Conservation (phyloP, 2,329 filamentous ascomycete genomes). For the Sporothrix globosa region DNA sequence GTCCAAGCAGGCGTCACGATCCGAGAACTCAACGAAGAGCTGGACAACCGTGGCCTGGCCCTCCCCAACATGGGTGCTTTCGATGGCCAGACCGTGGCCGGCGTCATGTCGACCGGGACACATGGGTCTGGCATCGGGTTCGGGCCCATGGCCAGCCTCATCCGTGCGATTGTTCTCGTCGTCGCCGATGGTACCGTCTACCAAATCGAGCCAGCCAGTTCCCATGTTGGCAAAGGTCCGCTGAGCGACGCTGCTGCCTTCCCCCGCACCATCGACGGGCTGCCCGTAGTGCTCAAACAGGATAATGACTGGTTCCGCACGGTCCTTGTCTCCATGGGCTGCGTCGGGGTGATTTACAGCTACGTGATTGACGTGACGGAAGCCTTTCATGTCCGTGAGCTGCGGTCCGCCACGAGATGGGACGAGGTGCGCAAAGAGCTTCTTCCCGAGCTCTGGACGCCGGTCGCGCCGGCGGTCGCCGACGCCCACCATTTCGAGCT, state of each 20-base stretch:
- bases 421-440: constrained; percentile 37
- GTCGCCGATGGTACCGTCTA: constrained; percentile 37
- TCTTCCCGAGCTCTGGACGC: constrained; percentile 36
- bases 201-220: constrained; percentile 38
- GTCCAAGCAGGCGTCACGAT: constrained; percentile 39
- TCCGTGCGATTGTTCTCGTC: constrained; percentile 39
- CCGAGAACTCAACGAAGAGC: constrained; percentile 38
- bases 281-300: constrained; percentile 37
- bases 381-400: constrained; percentile 37
- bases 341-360: constrained; percentile 39
- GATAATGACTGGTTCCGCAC: constrained; percentile 39
- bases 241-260: constrained; percentile 38
- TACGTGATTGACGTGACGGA: constrained; percentile 38
- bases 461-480: constrained; percentile 34
- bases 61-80: constrained; percentile 40
- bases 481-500: constrained; percentile 39
- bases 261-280: constrained; percentile 33
- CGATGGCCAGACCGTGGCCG: constrained; percentile 39
- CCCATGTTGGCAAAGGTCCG: constrained; percentile 28
- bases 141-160: constrained; percentile 36
- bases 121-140: constrained; percentile 39
- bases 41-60: constrained; percentile 38
- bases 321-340: constrained; percentile 39
- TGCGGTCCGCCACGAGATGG: constrained; percentile 37
- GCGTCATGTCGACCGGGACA: constrained; percentile 38